Conservation (phyloP, 106 monocot species). For the Dendrobium nobile region DNA sequence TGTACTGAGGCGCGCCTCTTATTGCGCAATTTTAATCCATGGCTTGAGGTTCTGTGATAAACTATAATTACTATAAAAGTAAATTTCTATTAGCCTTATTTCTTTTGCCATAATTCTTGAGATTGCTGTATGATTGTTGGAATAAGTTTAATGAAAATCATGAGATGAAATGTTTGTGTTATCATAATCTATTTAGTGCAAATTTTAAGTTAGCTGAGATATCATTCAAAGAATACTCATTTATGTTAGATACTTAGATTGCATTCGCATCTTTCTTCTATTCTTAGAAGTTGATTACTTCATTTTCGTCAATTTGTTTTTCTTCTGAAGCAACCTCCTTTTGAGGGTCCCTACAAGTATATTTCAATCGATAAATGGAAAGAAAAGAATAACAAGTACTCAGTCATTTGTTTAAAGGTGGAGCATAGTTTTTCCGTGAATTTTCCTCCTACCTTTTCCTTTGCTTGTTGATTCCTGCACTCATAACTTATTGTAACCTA, state of each 20-base stretch:
- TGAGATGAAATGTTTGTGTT: neutral
- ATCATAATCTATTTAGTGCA: neutral
- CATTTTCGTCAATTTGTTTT: neutral
- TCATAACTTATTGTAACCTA: no score
- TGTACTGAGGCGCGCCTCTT: no score
- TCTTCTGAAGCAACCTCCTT: no score
- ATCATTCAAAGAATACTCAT: neutral
- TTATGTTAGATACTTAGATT: neutral
- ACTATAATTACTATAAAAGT: neutral
- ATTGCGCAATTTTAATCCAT: no score
- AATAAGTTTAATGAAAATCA: neutral
- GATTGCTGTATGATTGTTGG: neutral
- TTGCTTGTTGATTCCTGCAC: no score
- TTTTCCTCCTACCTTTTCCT: no score
- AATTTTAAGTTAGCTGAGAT: neutral
- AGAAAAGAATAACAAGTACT: no score
- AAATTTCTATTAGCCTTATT: neutral
- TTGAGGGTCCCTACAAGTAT: no score
- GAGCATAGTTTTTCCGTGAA: no score
- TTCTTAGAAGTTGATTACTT: neutral
- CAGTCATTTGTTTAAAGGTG: no score
- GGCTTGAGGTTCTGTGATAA: neutral
- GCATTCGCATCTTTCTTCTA: neutral
- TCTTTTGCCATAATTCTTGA: neutral
- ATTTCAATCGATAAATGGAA: no score